phyloP scores from a whole-genome alignment of 805 yeast genomes.

The Nakazawaea ambrosiae region DNA sequence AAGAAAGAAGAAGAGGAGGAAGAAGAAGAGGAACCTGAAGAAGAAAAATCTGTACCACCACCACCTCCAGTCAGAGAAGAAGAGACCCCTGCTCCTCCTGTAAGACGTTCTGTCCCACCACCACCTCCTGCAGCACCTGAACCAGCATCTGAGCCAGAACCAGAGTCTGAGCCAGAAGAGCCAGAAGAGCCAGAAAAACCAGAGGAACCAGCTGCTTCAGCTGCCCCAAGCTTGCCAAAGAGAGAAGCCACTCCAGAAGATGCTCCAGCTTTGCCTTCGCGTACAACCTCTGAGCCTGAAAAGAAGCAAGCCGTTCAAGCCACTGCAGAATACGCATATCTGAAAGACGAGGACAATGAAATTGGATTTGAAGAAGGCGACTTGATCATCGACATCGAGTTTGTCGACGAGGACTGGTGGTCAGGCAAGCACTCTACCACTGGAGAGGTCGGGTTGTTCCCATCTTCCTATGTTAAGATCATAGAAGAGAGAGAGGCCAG shows the following conservation, averaged over 20 bases:
- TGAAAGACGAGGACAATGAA: constrained; percentile 72
- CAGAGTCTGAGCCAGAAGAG: constrained; percentile 15
- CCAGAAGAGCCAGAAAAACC: constrained; percentile 18
- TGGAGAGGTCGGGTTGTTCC: constrained; percentile 50
- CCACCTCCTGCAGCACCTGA: constrained; percentile 5
- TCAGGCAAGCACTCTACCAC: constrained; percentile 24
- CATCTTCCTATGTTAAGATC: constrained; percentile 43
- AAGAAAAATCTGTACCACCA: neutral
- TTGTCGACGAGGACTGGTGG: constrained; percentile 76
- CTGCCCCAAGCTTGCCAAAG: constrained; percentile 20
- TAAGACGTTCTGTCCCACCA: constrained; percentile 7
- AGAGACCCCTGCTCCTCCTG: constrained; percentile 10
- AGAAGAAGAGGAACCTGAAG: constrained; percentile 15
- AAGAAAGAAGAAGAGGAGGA: constrained; percentile 19
- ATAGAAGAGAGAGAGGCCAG: constrained; percentile 18
- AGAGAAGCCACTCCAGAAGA: constrained; percentile 21
- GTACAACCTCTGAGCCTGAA: constrained; percentile 16
- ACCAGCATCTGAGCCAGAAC: constrained; percentile 16
- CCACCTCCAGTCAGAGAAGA: constrained; percentile 12
- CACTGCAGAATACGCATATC: constrained; percentile 75
- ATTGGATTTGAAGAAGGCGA: constrained; percentile 64
- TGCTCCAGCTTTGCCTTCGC: constrained; percentile 14
- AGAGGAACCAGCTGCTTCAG: constrained; percentile 13
- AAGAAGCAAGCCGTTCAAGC: constrained; percentile 36
- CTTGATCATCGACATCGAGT: constrained; percentile 53